Conservation (phyloP, 805 yeast species). For the Candida maris region DNA sequence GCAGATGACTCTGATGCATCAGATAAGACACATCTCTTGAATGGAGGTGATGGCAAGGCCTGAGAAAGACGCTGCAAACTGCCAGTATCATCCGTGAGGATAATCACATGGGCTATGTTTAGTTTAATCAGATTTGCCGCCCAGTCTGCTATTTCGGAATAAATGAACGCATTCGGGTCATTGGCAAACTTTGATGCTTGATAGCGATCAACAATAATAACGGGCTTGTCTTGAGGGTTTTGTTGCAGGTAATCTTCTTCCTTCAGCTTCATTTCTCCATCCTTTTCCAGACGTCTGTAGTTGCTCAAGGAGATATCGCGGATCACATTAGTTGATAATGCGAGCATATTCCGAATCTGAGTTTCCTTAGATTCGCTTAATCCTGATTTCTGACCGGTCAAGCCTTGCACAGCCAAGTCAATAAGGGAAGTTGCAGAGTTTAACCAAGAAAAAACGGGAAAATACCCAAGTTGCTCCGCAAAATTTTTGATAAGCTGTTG, state of each 20-base stretch:
- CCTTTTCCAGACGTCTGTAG: constrained; percentile 31
- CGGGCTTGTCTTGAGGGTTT: constrained; percentile 83
- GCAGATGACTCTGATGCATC: constrained; percentile 80
- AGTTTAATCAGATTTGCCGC: constrained; percentile 70
- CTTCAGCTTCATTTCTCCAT: constrained; percentile 33
- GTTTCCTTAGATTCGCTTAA: constrained; percentile 77
- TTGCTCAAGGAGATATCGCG: constrained; percentile 56
- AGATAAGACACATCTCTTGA: constrained; percentile 66
- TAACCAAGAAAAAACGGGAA: constrained; percentile 92
- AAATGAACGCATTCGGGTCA: constrained; percentile 58
- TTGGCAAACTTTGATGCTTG: constrained; percentile 52
- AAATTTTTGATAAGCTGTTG: constrained; percentile 60
- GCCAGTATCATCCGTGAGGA: constrained; percentile 82
- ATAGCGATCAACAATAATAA: constrained; percentile 77
- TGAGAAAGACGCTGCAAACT: constrained; percentile 62
- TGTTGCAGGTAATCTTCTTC: constrained; percentile 83
- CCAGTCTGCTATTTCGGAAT: constrained; percentile 82
- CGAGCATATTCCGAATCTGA: constrained; percentile 76
- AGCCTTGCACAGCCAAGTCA: constrained; percentile 83
- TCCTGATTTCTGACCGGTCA: constrained; percentile 93
- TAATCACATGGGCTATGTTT: constrained; percentile 86
- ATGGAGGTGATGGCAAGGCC: constrained; percentile 83
- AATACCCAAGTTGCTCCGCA: constrained; percentile 81
- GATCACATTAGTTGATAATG: constrained; percentile 69
- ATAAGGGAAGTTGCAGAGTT: constrained; percentile 72